These are phyloP conservation scores for Suillus luteus DNA, from an alignment of 768 basidiomycete genomes.

Conservation along the genomic window DNA sequence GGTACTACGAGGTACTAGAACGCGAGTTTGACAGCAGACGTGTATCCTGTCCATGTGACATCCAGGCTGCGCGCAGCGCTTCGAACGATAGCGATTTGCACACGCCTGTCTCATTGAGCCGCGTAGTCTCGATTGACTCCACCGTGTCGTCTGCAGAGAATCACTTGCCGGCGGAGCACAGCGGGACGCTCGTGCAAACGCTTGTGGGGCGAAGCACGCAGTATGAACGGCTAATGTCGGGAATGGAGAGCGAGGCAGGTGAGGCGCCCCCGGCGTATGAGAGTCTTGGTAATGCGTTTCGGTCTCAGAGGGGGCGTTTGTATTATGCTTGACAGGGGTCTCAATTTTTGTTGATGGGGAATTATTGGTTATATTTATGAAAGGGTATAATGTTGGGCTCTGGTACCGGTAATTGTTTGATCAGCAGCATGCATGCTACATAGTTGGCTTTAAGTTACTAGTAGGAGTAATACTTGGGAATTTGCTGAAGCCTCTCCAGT, in stretches of 20 bases:
- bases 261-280: slow-evolving; percentile 75
- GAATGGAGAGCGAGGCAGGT: slow-evolving; percentile 81
- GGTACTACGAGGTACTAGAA: slow-evolving; percentile 53
- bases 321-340: not conserved
- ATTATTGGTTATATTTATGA: not conserved
- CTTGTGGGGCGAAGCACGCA: slow-evolving; percentile 44
- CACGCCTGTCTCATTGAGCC: slow-evolving; percentile 19
- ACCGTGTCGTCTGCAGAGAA: slow-evolving; percentile 36
- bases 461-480: not conserved
- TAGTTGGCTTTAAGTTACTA: not conserved
- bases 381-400: not conserved
- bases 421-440: not conserved
- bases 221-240: slow-evolving; percentile 84
- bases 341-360: not conserved
- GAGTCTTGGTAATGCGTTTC: slow-evolving; percentile 19
- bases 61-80: slow-evolving; percentile 11
- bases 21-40: slow-evolving; percentile 8
- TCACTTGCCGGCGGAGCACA: slow-evolving; percentile 13
- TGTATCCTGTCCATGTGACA: slow-evolving; percentile 48
- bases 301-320: not conserved
- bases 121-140: slow-evolving; percentile 31
- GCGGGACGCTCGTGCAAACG: slow-evolving; percentile 24
- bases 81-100: not conserved
- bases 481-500: not conserved
- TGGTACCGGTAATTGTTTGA: not conserved